Base-by-base conservation (phyloP, 2,329 filamentous ascomycete genomes). In the Phialophora chinensis region DNA sequence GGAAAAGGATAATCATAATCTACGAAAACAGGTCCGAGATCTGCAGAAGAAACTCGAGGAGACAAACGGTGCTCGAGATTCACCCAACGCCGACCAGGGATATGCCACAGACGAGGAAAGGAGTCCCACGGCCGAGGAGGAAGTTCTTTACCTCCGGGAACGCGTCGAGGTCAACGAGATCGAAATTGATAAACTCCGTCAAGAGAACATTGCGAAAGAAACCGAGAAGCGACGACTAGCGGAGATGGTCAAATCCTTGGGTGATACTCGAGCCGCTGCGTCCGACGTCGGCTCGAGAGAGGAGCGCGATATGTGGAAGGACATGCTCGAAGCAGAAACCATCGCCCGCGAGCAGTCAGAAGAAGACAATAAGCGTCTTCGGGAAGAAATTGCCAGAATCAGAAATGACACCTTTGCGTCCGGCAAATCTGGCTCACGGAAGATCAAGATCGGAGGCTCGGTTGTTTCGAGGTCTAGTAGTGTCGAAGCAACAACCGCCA, bases 311-410 rank as follows among this genome's bases (percentile, higher is more conserved):
- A 94, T 97, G 78, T 97, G 92, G 90, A 97, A 96, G 77, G 94
- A 97, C 73, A 87, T 98, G 68, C 86, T 97, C 29, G 92, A 97
- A 75, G 92, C 95, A 71, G 95, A 99, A 78, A 95, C 91, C 2
- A 90, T 90, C 3, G 88, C 93, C 33, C 88, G 94, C 65, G 94
- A 97, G 78, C 91, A 97, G 77, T 88, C 91, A 0, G 93, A 98
- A 72, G 92, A 96, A 50, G 93, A 98, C 71, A 93, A 93, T 72
- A 89, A 89, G 71, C 88, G 86, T 73, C 85, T 98, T 17, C 88
- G 92, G 6, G 93, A 97, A 64, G 94, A 99, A 75, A 81, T 96
- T 3, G 90, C 91, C 73, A 88, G 90, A 29, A 77, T 96, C 50
- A 83, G 80, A 69, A 81, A 79, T 59, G 81, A 84, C 49, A 74